A percentile compares a stretch with the other conserved stretches of the same genome.
Evolutionary conservation across 208 protist genomes (phyloP).

Genomic region (Tetramitus jugosus): DNA sequence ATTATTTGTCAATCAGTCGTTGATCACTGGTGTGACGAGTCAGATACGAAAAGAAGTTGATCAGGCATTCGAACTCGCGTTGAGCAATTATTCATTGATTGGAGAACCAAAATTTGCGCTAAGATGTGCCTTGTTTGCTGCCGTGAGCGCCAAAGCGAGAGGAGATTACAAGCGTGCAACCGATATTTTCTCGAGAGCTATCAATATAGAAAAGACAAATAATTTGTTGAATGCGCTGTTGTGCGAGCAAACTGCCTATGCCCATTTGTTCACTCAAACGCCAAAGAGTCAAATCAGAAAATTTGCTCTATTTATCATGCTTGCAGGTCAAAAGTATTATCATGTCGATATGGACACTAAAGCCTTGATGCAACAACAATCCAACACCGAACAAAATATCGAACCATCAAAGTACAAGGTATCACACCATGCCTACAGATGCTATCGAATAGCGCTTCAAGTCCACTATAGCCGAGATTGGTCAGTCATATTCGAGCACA

Average conservation of each 20-base stretch:
- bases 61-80: background rate
- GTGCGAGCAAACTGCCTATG: slow-evolving; percentile 9
- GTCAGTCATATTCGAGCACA: slow-evolving; percentile 1
- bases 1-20: background rate
- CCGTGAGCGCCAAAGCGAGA: background rate
- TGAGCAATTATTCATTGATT: background rate
- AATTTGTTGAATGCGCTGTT: background rate
- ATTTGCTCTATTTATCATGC: slow-evolving; percentile 7
- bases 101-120: background rate
- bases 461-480: background rate
- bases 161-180: background rate
- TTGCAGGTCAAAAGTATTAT: background rate
- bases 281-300: slow-evolving; percentile 2
- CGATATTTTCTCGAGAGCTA: background rate
- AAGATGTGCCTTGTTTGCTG: background rate
- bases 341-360: too few relatives aligned
- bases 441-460: background rate
- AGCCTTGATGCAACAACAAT: too few relatives aligned
- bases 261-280: background rate
- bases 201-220: background rate
- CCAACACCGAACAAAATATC: background rate
- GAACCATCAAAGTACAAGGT: too few relatives aligned
- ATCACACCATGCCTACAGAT: slow-evolving; percentile 6
- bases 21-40: too few relatives aligned
- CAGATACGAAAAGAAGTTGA: slow-evolving; percentile 14